Percentiles rank a stretch among this genome's conserved stretches.
Conservation (phyloP, 2,329 filamentous ascomycete genomes). For the Colletotrichum filicis region DNA sequence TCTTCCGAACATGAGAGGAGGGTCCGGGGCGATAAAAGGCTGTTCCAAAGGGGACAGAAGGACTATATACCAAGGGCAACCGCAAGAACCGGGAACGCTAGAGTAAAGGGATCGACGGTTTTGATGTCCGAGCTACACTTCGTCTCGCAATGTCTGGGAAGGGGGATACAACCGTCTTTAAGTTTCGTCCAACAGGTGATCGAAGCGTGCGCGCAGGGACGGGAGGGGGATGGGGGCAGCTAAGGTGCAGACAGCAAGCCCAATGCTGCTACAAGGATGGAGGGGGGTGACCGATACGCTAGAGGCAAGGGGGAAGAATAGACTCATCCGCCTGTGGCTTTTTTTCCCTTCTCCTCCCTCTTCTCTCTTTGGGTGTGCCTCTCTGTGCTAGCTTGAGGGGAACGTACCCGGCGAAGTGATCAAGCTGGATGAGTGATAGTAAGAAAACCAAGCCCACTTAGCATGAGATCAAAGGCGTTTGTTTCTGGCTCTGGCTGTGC, state of each 20-base stretch:
- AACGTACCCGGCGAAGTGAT: neutral
- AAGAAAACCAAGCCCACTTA: constrained; percentile 1
- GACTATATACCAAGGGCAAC: constrained; percentile 29
- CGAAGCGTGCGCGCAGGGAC: constrained; percentile 29
- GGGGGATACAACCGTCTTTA: constrained; percentile 26
- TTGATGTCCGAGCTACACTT: constrained; percentile 29
- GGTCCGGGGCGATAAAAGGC: neutral
- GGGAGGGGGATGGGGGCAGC: constrained; percentile 1
- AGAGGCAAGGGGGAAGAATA: neutral
- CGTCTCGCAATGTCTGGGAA: constrained; percentile 31
- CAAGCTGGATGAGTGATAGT: neutral
- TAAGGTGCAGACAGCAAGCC: constrained; percentile 20
- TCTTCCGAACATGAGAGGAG: constrained; percentile 11
- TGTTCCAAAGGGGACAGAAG: constrained; percentile 12
- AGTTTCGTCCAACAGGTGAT: constrained; percentile 33
- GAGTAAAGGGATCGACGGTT: constrained; percentile 22
- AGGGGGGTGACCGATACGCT: neutral
- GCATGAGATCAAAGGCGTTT: neutral
- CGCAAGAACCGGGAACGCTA: constrained; percentile 10
- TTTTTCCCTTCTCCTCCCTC: neutral
- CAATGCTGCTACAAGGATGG: constrained; percentile 15
- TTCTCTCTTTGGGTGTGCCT: neutral
- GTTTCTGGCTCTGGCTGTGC: neutral
- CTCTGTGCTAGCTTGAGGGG: neutral
- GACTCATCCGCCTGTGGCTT: neutral